Percentiles rank a stretch among this genome's conserved stretches.
These are phyloP conservation scores for Yamadazyma taylorii DNA, from an alignment of 1,139 yeast species.

Conservation along the genomic window DNA sequence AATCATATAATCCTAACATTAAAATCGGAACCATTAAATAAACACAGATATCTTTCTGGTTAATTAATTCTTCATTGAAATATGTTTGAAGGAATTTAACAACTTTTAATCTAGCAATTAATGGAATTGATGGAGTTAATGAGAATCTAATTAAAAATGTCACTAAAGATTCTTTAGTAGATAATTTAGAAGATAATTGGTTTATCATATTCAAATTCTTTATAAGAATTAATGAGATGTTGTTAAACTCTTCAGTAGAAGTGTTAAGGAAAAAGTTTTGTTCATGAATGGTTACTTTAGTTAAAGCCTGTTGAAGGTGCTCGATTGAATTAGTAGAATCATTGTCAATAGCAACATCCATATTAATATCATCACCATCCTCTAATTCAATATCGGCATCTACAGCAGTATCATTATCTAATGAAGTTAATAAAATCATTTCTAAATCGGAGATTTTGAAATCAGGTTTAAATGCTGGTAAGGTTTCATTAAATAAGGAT, in stretches of 20 bases:
- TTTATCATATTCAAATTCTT: conserved; percentile 16
- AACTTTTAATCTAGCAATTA: conserved; percentile 51
- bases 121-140: conserved; percentile 57
- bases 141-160: conserved; percentile 61
- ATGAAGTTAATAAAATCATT: conserved; percentile 64
- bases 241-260: conserved; percentile 43
- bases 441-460: conserved; percentile 59
- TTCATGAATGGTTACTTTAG: background rate
- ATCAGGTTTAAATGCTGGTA: conserved; percentile 28
- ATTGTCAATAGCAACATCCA: conserved; percentile 3
- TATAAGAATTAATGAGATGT: conserved; percentile 41
- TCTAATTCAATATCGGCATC: conserved; percentile 24
- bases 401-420: conserved; percentile 27
- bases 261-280: conserved; percentile 33
- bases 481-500: conserved; percentile 38
- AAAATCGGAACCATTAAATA: conserved; percentile 41
- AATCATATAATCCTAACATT: conserved; percentile 36
- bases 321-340: background rate
- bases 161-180: conserved; percentile 35
- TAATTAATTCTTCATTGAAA: conserved; percentile 25
- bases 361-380: conserved; percentile 6
- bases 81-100: conserved; percentile 37
- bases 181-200: conserved; percentile 5
- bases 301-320: conserved; percentile 1
- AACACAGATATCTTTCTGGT: conserved; percentile 26